Base-by-base conservation (phyloP, 768 basidiomycete genomes). In the Leccinum aurantiacum region DNA sequence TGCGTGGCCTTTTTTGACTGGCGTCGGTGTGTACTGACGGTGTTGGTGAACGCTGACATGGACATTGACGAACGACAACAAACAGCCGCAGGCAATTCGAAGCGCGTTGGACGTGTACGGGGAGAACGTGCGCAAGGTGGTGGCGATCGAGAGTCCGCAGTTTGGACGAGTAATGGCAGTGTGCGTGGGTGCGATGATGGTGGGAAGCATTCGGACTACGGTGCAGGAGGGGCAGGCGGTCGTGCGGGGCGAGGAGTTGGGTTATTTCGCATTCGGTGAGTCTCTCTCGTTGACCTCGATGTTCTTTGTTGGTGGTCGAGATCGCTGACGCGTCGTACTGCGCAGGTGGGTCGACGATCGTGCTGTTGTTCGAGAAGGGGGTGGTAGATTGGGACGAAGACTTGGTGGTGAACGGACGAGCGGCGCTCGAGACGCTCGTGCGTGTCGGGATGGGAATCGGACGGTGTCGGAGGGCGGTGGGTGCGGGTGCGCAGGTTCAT, bases 171-270 rank as follows among this genome's bases (percentile, higher is more conserved):
- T 98, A 22, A 93, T 96, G 87, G 88, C 87, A 2, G 93, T 96
- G 2, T 94, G 93, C 65, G 79, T 95, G 8, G 94, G 94, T 24
- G 93, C 93, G 7, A 95, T 95, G 93, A 93, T 94, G 91, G 95
- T 91, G 13, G 94, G 91, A 10, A 92, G 88, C 60, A 98, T 98
- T 70, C 74, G 85, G 66, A 91, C 89, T 5, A 94, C 93, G 0
- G 89, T 94, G n/a, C 66, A 87, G 51, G 92, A 95, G 67, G 95
- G 95, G 1, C 83, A 96, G 22, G 65, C 77, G 0, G 87, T 98
- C 61, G 81, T 81, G 67, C 84, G 92, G 13, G 95, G 95, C 2
- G 84, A 98, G 62, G 96, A 98, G 69, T 84, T 96, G 68, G 92
- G 94, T 1, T 96, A 92, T 70, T 98, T 98, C 68, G 95, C 94